phyloP scores from a whole-genome alignment of 2,329 filamentous ascomycete species.

The Apiospora pterosperma region DNA sequence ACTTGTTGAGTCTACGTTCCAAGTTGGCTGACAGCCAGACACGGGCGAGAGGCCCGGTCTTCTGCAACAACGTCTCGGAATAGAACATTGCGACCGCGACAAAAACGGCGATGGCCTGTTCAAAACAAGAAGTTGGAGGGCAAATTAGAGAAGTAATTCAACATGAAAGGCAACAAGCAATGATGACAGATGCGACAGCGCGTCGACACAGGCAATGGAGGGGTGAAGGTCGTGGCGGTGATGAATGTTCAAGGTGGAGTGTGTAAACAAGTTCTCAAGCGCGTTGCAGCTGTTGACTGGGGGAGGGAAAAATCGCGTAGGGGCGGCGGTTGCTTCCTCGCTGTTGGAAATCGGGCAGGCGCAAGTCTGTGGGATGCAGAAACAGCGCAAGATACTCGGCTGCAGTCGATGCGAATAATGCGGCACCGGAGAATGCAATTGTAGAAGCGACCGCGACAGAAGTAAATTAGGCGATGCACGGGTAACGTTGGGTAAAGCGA shows the following conservation, averaged over 20 bases:
- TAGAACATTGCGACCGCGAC: conserved; percentile 77
- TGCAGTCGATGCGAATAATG: not conserved
- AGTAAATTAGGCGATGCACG: not conserved
- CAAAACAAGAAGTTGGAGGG: not conserved
- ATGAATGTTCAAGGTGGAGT: not conserved
- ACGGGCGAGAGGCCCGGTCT: conserved; percentile 93
- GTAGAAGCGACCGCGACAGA: not conserved
- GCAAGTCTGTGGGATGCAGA: not conserved
- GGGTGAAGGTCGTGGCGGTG: conserved; percentile 1
- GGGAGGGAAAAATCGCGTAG: conserved; percentile 5
- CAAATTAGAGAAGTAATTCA: not conserved
- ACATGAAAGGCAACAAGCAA: conserved; percentile 12
- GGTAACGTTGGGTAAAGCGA: not conserved
- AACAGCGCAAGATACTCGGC: not conserved
- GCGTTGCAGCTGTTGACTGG: conserved; percentile 4
- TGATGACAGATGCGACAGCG: conserved; percentile 3
- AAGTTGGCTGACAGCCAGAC: conserved; percentile 98
- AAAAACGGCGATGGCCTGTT: conserved; percentile 14
- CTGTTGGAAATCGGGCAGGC: not conserved
- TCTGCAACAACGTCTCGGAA: conserved; percentile 90
- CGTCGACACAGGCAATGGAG: conserved; percentile 2
- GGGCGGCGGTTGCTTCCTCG: not conserved
- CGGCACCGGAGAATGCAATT: not conserved
- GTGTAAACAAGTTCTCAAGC: conserved; percentile 4
- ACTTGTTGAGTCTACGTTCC: conserved; percentile 97